phyloP scores from a whole-genome alignment of 78 protist species.

The Emiliania huxleyi region DNA sequence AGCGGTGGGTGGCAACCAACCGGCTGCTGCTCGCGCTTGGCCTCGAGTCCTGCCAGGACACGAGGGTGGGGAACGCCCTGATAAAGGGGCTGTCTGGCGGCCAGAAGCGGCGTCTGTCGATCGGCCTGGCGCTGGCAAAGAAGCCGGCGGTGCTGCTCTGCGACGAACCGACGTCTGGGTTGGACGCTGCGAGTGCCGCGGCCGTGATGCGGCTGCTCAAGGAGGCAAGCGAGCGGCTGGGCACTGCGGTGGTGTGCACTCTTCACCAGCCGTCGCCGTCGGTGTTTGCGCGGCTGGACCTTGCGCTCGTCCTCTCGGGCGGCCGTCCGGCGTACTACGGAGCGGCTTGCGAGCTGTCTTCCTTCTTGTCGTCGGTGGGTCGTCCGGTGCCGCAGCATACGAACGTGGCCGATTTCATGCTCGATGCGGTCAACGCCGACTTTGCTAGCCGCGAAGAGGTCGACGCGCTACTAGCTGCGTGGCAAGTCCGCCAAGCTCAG shows the following conservation, averaged over 20 bases:
- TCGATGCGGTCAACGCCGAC: background rate
- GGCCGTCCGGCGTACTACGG: constrained; percentile 28
- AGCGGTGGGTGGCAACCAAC: background rate
- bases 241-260: constrained; percentile 43
- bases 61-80: constrained; percentile 7
- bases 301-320: background rate
- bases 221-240: background rate
- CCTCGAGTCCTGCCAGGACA: background rate
- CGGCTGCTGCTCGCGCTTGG: background rate
- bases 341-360: background rate
- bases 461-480: background rate
- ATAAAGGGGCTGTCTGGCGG: constrained; percentile 54
- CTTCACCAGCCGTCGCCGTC: constrained; percentile 67
- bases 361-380: background rate
- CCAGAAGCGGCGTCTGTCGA: constrained; percentile 44
- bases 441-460: background rate
- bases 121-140: constrained; percentile 64
- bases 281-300: constrained; percentile 33
- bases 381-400: background rate
- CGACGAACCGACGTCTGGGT: constrained; percentile 83
- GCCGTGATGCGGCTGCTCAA: constrained; percentile 40
- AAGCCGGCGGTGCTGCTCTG: constrained; percentile 69
- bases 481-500: background rate
- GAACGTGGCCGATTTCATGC: constrained; percentile 5
- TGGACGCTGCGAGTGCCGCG: constrained; percentile 64